phyloP scores from a whole-genome alignment of 169 alveolate species.

The Theileria equi region DNA sequence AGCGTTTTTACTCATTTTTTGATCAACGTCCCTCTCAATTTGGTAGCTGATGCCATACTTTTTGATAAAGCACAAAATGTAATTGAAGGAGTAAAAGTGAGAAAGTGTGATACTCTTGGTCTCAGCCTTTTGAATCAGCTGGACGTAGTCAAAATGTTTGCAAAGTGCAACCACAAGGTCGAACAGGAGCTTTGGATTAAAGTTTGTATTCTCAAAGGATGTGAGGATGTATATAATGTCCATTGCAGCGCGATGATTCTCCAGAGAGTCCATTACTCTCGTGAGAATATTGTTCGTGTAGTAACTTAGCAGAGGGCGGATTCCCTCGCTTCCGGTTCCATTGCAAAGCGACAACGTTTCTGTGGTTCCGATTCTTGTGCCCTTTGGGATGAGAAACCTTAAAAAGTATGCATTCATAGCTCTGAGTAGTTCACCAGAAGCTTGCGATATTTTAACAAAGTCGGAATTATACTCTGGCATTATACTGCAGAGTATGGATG shows the following conservation, averaged over 20 bases:
- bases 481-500: neutral
- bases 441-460: conserved; percentile 12
- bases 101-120: neutral
- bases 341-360: no score
- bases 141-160: conserved; percentile 3
- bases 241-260: neutral
- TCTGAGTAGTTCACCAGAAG: neutral
- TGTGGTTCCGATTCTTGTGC: no score
- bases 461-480: conserved; percentile 8
- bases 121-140: neutral
- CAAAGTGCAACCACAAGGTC: conserved; percentile 9
- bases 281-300: conserved; percentile 4
- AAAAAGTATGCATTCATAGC: conserved; percentile 10
- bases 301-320: conserved; percentile 1
- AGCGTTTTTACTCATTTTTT: neutral
- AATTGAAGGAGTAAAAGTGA: conserved; percentile 10
- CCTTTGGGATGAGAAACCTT: no score
- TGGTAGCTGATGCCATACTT: neutral
- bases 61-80: neutral
- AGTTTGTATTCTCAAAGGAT: neutral
- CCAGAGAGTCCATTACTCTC: conserved; percentile 3
- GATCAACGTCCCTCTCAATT: neutral
- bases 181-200: neutral
- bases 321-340: neutral
- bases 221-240: neutral